Evolutionary conservation across 2,329 filamentous ascomycete genomes (phyloP).

Genomic region (Cladorrhinum sp.): DNA sequence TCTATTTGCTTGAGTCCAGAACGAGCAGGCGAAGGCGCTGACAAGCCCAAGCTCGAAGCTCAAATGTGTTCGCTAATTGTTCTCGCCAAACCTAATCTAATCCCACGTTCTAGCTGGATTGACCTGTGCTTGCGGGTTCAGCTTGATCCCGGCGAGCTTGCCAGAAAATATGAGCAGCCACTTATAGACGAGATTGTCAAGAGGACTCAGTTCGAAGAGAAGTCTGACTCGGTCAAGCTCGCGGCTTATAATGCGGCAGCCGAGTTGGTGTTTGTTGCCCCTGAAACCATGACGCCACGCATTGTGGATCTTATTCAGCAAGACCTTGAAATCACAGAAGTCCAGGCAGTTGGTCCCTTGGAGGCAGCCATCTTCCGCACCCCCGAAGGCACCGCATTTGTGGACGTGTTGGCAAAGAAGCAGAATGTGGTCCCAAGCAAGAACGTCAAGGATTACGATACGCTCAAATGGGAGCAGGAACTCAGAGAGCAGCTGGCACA

Average conservation of each 20-base stretch:
- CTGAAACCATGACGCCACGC: conserved; percentile 72
- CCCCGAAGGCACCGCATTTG: conserved; percentile 79
- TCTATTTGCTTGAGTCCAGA: conserved; percentile 60
- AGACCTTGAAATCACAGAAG: conserved; percentile 69
- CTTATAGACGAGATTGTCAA: conserved; percentile 66
- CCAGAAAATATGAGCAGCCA: conserved; percentile 57
- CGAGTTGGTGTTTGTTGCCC: conserved; percentile 90
- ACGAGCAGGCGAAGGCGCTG: conserved; percentile 39
- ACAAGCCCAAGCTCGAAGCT: conserved; percentile 52
- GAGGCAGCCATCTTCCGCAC: conserved; percentile 93
- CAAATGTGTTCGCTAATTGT: conserved; percentile 78
- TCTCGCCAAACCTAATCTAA: conserved; percentile 71
- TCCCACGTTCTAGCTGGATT: conserved; percentile 84
- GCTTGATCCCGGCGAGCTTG: conserved; percentile 78
- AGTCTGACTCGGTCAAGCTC: conserved; percentile 51
- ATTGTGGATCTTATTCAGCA: conserved; percentile 70
- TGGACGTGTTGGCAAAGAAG: conserved; percentile 89
- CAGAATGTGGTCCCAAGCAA: conserved; percentile 71
- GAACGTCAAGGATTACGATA: conserved; percentile 92
- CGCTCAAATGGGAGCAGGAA: conserved; percentile 95
- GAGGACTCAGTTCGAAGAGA: conserved; percentile 47
- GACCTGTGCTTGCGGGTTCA: conserved; percentile 76
- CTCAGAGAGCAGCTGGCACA: conserved; percentile 80
- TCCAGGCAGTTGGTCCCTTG: conserved; percentile 73
- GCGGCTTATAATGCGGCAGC: conserved; percentile 84